Evolutionary conservation across 1,284 basidiomycete species (phyloP), one percentile per base, ranked within the genome.

Genomic region (Trametes sp.): DNA sequence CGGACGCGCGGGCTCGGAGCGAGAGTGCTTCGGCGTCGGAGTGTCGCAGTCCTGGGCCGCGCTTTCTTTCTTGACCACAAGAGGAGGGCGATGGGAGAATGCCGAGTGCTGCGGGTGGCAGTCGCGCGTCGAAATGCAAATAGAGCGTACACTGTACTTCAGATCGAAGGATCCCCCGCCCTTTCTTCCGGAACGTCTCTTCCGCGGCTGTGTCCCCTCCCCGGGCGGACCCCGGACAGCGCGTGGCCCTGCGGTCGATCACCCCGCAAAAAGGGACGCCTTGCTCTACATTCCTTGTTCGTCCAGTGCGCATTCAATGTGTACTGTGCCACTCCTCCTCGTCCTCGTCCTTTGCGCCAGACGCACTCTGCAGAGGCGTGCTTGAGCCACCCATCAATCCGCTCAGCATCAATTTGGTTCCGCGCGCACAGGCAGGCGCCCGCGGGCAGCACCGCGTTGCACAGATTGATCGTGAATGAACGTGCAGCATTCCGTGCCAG

Each of bases 171-270:
- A 28, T 19, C 42, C 16, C 41, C 19, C 42, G 21, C 29, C 46
- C 28, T 4, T 38, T 1, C 35, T 54, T 44, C 45, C 23, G 54
- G 59, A 24, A 61, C 21, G 2, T 21, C 33, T 29, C 38, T 28
- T 45, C 59, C 59, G 48, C 48, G 48, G 24, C 54, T 26, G 26
- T 29, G 49, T 45, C 44, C 36, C 50, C 50, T 8, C 49, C 33
- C 16, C n/a, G 35, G n/a, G 38, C n/a, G 45, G 61, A 54, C 61
- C 57, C 61, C 61, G 46, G 61, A 10, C 61, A 63, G 36, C 48
- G 57, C 28, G 7, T 13, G 41, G 11, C 41, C 53, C 53, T 56
- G 31, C 13, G 28, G 28, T 33, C 26, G 49, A 31, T 35, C 29
- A 31, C 50, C 50, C 50, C 50, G 45, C 48, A 33, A 31, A 31